phyloP scores from a whole-genome alignment of 1,284 basidiomycete genomes.

The Apiotrichum gamsii region DNA sequence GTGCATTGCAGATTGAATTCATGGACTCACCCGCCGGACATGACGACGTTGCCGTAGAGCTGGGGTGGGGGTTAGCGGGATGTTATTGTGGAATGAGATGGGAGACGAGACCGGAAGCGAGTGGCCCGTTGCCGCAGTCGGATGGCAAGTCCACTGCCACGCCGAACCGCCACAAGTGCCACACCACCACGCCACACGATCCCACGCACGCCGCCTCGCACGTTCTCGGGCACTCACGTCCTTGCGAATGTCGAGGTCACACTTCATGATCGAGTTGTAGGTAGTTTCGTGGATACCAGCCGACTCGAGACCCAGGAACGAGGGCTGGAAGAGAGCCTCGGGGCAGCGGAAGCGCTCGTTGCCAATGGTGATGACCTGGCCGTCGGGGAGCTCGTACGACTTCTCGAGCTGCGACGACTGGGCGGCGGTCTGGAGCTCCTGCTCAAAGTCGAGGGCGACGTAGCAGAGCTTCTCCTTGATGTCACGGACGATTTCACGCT shows the following conservation, averaged over 20 bases:
- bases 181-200: too few species aligned
- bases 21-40: too few species aligned
- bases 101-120: too few species aligned
- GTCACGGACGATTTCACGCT: conserved; percentile 93
- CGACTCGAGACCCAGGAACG: conserved; percentile 86
- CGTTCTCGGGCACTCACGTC: too few species aligned
- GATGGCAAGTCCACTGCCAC: not conserved
- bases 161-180: too few species aligned
- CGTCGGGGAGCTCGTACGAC: conserved; percentile 93
- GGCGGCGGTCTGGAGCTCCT: conserved; percentile 88
- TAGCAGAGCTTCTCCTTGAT: conserved; percentile 99
- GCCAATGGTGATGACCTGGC: conserved; percentile 93
- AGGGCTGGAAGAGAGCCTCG: conserved; percentile 95
- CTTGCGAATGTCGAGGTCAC: conserved; percentile 52
- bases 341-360: conserved; percentile 97
- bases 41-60: conserved; percentile 57
- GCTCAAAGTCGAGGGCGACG: conserved; percentile 93
- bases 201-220: too few species aligned
- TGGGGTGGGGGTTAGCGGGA: too few species aligned
- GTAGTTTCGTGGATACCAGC: conserved; percentile 94
- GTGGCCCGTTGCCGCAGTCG: not conserved
- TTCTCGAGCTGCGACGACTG: conserved; percentile 90
- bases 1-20: too few species aligned
- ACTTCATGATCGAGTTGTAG: conserved; percentile 78
- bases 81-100: too few species aligned